Base-by-base conservation (phyloP, 2,329 filamentous ascomycete species). In the Decorospora gaudefroyi region DNA sequence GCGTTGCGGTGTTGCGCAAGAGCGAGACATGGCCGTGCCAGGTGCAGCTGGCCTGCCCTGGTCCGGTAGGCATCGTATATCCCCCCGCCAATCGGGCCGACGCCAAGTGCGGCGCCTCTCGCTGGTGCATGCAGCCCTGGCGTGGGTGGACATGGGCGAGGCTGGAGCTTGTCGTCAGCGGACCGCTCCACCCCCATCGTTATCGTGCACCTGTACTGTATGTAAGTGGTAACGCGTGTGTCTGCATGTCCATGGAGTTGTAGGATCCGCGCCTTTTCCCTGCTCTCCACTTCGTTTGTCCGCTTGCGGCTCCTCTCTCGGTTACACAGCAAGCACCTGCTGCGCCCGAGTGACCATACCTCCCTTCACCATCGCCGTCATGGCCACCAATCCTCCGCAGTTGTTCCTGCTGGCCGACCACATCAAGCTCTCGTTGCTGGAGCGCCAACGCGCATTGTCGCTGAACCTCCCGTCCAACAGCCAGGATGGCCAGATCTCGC, bases 341-440 rank as follows among this genome's bases (percentile, higher is more conserved):
- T 40, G 32, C 28, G 15, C 23, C 18, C 30, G n/a, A n/a, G n/a
- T n/a, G n/a, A 31, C 37, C 44, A 31, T 39, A 15, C 23, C 47
- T 38, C 29, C 37, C 32, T 28, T 42, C 27, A 41, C 36, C 35
- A 29, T 36, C 27, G 3, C 43, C 51, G 40, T 57, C 47, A 70
- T 69, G 62, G 61, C 66, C 40, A 70, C 69, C 60, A 82, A 78
- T 57, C 77, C 82, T 35, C 78, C 79, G 10, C 91, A 96, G 72
- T 85, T 97, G 57, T 90, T 91, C 69, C 86, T 97, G 40, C 83
- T 97, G 45, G 90, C 91, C 64, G 93, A 99, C 74, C 92, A 97
- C 73, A 88, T 97, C 78, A 96, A 97, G 74, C 83, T 97, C 50
- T 96, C 91, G 10, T 80, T 99, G 11, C 84, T 97, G 17, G 93